Evolutionary conservation across 352 stramenopile species (phyloP).

Genomic region (Globisporangium spiculum): DNA sequence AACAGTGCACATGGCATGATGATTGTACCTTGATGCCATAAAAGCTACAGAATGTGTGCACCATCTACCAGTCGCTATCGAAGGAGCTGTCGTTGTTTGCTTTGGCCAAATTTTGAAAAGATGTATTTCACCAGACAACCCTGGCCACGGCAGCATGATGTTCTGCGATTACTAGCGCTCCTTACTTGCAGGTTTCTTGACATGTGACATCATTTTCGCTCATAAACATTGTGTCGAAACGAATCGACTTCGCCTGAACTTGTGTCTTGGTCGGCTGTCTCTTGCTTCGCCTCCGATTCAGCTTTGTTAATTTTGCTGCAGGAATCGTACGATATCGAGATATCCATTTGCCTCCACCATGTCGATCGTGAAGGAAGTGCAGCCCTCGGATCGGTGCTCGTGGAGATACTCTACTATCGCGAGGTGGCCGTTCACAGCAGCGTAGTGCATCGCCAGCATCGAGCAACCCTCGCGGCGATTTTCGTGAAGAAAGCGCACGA

Average conservation of each 20-base stretch:
- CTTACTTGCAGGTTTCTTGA: too few relatives aligned
- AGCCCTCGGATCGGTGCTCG: constrained; percentile 1
- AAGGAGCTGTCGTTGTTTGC: too few relatives aligned
- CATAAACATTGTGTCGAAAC: not conserved
- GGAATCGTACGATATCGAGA: not conserved
- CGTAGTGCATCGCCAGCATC: constrained; percentile 8
- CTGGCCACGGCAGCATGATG: too few relatives aligned
- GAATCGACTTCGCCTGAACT: not conserved
- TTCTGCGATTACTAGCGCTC: too few relatives aligned
- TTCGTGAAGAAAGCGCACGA: constrained; percentile 3
- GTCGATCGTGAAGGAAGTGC: constrained; percentile 3
- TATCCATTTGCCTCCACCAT: not conserved
- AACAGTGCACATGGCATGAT: too few relatives aligned
- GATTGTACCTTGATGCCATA: too few relatives aligned
- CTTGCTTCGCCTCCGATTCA: not conserved
- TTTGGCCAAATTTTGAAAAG: too few relatives aligned
- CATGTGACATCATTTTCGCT: not conserved
- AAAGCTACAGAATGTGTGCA: too few relatives aligned
- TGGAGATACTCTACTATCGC: not conserved
- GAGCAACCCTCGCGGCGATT: not conserved
- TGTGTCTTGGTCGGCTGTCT: not conserved
- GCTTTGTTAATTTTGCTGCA: not conserved
- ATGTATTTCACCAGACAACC: too few relatives aligned
- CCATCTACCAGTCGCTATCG: too few relatives aligned
- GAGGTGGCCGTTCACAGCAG: not conserved